Conservation (phyloP, 1,284 basidiomycete species). For the Pascua guehoae region DNA sequence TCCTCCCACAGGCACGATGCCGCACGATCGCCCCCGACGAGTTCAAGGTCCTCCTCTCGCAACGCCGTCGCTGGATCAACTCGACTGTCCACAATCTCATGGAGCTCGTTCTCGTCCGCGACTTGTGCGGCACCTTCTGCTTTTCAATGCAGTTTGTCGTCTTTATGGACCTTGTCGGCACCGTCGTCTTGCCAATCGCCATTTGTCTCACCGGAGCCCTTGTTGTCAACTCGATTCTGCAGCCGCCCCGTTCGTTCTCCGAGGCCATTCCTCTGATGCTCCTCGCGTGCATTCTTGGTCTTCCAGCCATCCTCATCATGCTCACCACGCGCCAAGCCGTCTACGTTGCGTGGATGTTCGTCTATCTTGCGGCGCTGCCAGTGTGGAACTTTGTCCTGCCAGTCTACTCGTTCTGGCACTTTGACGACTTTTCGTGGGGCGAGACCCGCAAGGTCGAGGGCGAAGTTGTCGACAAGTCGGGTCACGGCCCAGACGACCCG, state of each 20-base stretch:
- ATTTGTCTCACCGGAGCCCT: conserved; percentile 88
- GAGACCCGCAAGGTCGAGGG: conserved; percentile 97
- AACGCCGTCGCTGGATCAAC: conserved; percentile 98
- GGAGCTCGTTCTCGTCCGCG: conserved; percentile 95
- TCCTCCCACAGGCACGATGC: conserved; percentile 92
- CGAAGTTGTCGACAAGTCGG: conserved; percentile 61
- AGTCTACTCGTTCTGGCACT: conserved; percentile 97
- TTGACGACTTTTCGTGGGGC: conserved; percentile 95
- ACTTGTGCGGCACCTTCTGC: conserved; percentile 93
- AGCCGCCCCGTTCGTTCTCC: conserved; percentile 78
- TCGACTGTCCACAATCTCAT: conserved; percentile 99
- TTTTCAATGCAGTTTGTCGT: conserved; percentile 98
- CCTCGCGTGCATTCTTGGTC: conserved; percentile 82
- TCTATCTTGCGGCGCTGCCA: conserved; percentile 89
- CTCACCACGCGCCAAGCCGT: conserved; percentile 91
- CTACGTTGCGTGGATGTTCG: conserved; percentile 96
- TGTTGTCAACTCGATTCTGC: conserved; percentile 73
- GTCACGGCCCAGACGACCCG: conserved; percentile 60
- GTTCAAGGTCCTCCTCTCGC: conserved; percentile 87
- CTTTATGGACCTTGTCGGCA: conserved; percentile 96
- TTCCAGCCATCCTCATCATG: conserved; percentile 87
- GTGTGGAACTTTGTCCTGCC: conserved; percentile 95
- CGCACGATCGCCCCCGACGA: conserved; percentile 95
- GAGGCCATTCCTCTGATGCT: conserved; percentile 93
- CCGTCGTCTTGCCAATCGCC: conserved; percentile 89